Evolutionary conservation across 129 eudicot species (phyloP).

Genomic region (Gnaphalium uliginosum): DNA sequence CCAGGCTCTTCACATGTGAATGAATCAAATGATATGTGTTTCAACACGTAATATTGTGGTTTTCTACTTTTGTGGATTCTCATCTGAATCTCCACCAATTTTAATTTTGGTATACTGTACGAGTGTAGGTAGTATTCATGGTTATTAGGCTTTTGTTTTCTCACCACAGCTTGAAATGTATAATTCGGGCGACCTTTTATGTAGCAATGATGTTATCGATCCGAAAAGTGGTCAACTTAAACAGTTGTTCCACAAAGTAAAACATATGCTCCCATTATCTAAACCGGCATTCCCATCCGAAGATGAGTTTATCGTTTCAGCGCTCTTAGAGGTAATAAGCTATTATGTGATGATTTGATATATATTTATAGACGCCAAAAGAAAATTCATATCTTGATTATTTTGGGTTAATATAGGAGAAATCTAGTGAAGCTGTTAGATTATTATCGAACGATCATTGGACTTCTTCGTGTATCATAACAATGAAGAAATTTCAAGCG

Average conservation of each 20-base stretch:
- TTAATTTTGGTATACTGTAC: not conserved
- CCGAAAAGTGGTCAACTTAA: slow-evolving; percentile 54
- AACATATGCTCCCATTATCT: slow-evolving; percentile 35
- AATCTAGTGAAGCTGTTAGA: slow-evolving; percentile 50
- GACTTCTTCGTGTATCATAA: slow-evolving; percentile 73
- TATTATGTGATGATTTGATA: not conserved
- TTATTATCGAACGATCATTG: slow-evolving; percentile 61
- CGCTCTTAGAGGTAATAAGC: slow-evolving; percentile 50
- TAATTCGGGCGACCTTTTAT: slow-evolving; percentile 57
- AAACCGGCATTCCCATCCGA: slow-evolving; percentile 35
- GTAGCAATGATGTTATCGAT: slow-evolving; percentile 37
- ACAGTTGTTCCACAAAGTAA: slow-evolving; percentile 47
- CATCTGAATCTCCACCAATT: too few species aligned
- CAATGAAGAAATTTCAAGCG: slow-evolving; percentile 60
- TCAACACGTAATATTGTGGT: not conserved
- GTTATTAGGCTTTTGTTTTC: not conserved
- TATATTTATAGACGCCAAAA: not conserved
- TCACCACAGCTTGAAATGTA: slow-evolving; percentile 72
- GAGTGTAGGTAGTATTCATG: slow-evolving; percentile 7
- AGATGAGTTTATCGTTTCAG: slow-evolving; percentile 50
- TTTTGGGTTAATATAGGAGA: slow-evolving; percentile 44
- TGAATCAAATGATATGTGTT: too few species aligned
- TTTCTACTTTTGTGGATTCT: too few species aligned
- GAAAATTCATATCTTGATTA: not conserved
- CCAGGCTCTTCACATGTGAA: too few species aligned